A percentile compares a stretch with the other conserved stretches of the same genome.
phyloP scores from a whole-genome alignment of 1,284 basidiomycete species.

The Austroboletus niveus region DNA sequence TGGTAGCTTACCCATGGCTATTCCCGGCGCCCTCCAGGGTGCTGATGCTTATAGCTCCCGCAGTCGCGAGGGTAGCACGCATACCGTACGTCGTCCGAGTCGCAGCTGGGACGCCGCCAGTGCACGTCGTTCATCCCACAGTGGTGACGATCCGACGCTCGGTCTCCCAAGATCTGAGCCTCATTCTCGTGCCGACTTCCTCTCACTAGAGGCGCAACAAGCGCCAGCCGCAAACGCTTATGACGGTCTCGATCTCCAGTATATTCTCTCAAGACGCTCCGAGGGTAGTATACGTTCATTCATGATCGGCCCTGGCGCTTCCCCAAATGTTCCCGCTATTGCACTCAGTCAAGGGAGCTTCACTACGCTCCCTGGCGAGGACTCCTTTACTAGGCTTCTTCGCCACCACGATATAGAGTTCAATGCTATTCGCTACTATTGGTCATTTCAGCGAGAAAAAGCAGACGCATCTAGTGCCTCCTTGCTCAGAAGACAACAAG shows the following conservation, averaged over 20 bases:
- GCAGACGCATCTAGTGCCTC: conserved; percentile 35
- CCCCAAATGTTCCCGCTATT: conserved; percentile 21
- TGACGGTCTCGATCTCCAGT: conserved; percentile 43
- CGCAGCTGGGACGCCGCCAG: conserved; percentile 50
- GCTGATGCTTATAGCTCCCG: conserved; percentile 26
- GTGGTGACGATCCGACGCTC: conserved; percentile 30
- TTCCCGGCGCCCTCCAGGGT: conserved; percentile 32
- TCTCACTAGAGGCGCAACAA: conserved; percentile 28
- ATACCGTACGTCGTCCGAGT: conserved; percentile 52
- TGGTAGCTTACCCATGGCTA: conserved; percentile 46
- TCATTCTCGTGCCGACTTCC: conserved; percentile 44
- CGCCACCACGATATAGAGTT: conserved; percentile 49
- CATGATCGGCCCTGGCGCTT: conserved; percentile 33
- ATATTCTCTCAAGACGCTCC: conserved; percentile 38
- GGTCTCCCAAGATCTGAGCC: conserved; percentile 46
- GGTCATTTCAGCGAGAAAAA: conserved; percentile 63
- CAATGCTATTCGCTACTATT: conserved; percentile 45
- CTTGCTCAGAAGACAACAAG: conserved; percentile 19
- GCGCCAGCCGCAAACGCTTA: conserved; percentile 19
- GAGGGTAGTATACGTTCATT: conserved; percentile 34
- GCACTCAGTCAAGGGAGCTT: conserved; percentile 48
- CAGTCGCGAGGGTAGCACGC: conserved; percentile 48
- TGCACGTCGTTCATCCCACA: conserved; percentile 24
- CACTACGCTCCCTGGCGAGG: conserved; percentile 50
- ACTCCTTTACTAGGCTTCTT: conserved; percentile 57